Percentiles rank a stretch among this genome's conserved stretches.
Evolutionary conservation across 192 early-diverging fungal genomes (phyloP).

Genomic region (Chytriomyces sp.): DNA sequence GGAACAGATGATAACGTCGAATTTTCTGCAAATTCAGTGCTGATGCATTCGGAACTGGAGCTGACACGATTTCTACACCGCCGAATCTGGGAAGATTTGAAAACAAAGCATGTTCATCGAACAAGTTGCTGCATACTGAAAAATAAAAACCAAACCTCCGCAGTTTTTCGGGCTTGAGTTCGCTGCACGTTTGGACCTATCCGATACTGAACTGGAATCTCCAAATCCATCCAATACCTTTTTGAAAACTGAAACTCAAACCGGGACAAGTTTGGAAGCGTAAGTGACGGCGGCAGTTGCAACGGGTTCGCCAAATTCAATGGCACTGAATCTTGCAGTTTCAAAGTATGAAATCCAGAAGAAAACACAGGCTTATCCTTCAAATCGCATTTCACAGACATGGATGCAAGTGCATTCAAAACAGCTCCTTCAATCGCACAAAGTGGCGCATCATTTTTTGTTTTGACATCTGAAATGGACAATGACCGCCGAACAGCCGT

Average conservation of each 20-base stretch:
- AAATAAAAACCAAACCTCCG: not conserved
- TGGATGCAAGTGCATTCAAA: not conserved
- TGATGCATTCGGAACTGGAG: too few relatives aligned
- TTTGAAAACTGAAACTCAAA: slow-evolving; percentile 27
- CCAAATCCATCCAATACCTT: slow-evolving; percentile 22
- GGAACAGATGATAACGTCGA: too few relatives aligned
- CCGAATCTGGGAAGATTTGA: too few relatives aligned
- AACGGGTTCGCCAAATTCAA: not conserved
- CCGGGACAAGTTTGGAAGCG: not conserved
- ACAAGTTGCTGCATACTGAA: too few relatives aligned
- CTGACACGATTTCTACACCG: too few relatives aligned
- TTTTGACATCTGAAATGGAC: slow-evolving; percentile 2
- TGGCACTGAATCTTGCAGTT: not conserved
- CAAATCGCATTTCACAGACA: not conserved
- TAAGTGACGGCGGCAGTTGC: not conserved
- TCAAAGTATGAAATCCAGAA: not conserved
- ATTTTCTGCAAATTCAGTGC: too few relatives aligned
- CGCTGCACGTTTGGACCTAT: not conserved
- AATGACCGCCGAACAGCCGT: not conserved
- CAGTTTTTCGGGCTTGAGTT: not conserved
- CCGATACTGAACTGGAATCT: slow-evolving; percentile 10
- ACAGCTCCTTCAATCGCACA: not conserved
- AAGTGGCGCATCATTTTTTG: not conserved
- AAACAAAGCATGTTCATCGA: too few relatives aligned
- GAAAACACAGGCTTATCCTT: not conserved